A percentile compares a stretch with the other conserved stretches of the same genome.
Conservation (phyloP, 208 protist genomes). For the Leishmania gerbilli region DNA sequence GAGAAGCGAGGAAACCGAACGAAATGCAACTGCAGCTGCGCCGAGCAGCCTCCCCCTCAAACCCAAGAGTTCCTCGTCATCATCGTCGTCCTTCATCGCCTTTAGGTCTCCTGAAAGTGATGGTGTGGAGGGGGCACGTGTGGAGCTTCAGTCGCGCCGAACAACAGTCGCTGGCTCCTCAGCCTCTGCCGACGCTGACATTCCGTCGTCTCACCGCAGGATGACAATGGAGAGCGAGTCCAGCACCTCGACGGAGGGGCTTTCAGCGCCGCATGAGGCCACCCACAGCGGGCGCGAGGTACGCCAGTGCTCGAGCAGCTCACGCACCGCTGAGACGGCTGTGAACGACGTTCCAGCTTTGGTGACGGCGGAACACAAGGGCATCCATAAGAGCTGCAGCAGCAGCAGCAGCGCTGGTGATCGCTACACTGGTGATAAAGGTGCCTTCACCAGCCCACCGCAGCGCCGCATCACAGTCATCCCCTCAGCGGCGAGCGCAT, state of each 20-base stretch:
- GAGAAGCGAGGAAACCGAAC: not conserved
- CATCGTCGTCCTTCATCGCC: conserved; percentile 12
- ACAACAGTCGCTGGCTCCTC: conserved; percentile 3
- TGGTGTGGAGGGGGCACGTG: conserved; percentile 1
- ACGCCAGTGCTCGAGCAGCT: not conserved
- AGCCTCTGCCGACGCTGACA: not conserved
- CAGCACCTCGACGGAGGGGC: not conserved
- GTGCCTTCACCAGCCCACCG: not conserved
- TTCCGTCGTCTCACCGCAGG: not conserved
- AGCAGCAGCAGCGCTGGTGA: conserved; percentile 7
- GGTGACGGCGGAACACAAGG: not conserved
- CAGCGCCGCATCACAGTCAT: not conserved
- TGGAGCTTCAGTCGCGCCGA: conserved; percentile 1
- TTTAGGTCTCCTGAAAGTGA: not conserved
- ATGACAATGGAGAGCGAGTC: not conserved
- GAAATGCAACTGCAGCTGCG: not conserved
- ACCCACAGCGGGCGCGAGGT: not conserved
- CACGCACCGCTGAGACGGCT: not conserved
- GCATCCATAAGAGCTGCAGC: conserved; percentile 5
- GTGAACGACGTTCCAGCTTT: not conserved
- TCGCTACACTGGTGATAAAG: not conserved
- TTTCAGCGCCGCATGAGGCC: not conserved
- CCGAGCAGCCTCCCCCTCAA: not conserved
- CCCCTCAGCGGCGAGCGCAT: not conserved
- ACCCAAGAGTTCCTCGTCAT: conserved; percentile 9